Evolutionary conservation across 2,329 filamentous ascomycete species (phyloP).

Genomic region (Calycina herbarum): DNA sequence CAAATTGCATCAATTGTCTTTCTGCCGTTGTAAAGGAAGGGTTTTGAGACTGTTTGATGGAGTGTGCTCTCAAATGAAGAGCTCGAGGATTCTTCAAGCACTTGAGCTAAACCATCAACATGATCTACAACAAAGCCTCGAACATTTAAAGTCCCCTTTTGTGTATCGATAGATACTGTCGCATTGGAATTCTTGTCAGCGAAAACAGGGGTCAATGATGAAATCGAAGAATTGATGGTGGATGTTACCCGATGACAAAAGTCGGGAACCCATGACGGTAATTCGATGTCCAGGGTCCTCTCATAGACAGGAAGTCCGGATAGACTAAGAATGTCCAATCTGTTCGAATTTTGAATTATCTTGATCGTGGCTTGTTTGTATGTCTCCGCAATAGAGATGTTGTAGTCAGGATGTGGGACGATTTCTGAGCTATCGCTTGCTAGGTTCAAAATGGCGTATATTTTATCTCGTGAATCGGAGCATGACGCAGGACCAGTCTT

Average conservation of each 20-base stretch:
- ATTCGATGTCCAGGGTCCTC: neutral
- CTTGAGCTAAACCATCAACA: neutral
- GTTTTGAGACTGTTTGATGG: neutral
- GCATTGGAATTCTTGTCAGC: neutral
- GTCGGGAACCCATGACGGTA: neutral
- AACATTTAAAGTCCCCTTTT: neutral
- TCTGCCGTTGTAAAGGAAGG: neutral
- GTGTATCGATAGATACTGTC: neutral
- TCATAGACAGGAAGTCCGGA: neutral
- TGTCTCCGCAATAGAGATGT: neutral
- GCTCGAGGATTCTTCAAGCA: no score
- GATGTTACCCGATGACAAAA: neutral
- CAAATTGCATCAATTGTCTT: neutral
- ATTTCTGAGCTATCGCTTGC: neutral
- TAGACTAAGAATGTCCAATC: neutral
- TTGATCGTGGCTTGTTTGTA: neutral
- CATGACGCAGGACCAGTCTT: neutral
- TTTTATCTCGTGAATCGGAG: neutral
- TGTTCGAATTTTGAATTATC: neutral
- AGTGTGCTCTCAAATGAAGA: neutral
- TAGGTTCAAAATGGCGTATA: neutral
- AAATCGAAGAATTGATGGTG: neutral
- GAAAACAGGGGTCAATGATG: neutral
- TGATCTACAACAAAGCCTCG: neutral
- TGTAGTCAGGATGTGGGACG: neutral